Evolutionary conservation across 2,329 filamentous ascomycete species (phyloP).

Genomic region (Harringtonia aguacate): DNA sequence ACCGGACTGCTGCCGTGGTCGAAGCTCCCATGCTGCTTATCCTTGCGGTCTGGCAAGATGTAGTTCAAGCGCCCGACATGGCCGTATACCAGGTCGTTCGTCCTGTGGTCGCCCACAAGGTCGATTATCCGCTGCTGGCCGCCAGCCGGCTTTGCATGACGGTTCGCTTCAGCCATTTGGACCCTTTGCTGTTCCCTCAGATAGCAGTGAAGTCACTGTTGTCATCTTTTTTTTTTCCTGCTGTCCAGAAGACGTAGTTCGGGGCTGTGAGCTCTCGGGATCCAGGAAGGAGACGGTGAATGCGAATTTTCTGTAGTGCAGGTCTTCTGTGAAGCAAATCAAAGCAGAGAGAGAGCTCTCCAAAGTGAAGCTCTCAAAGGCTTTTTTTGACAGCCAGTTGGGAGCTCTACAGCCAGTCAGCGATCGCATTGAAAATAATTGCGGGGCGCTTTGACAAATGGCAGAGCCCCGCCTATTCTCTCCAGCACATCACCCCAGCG

Average conservation of each 20-base stretch:
- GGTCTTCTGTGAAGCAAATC: no score
- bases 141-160: neutral
- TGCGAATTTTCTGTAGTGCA: no score
- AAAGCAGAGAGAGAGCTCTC: no score
- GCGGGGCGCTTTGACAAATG: no score
- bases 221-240: slow-evolving; percentile 2
- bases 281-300: no score
- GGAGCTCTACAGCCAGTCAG: no score
- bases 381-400: no score
- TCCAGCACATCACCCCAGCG: neutral
- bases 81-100: slow-evolving; percentile 39
- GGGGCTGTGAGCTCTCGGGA: no score
- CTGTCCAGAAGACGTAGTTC: neutral
- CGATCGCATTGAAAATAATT: no score
- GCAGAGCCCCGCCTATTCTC: neutral
- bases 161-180: slow-evolving; percentile 16
- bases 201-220: neutral
- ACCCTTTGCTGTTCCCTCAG: neutral
- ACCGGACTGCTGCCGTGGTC: neutral
- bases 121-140: neutral
- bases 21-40: neutral
- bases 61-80: slow-evolving; percentile 41
- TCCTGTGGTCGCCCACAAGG: slow-evolving; percentile 20
- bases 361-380: no score
- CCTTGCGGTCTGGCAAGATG: slow-evolving; percentile 16